phyloP scores from a whole-genome alignment of 2,329 filamentous ascomycete genomes.

The Fusarium circinatum region DNA sequence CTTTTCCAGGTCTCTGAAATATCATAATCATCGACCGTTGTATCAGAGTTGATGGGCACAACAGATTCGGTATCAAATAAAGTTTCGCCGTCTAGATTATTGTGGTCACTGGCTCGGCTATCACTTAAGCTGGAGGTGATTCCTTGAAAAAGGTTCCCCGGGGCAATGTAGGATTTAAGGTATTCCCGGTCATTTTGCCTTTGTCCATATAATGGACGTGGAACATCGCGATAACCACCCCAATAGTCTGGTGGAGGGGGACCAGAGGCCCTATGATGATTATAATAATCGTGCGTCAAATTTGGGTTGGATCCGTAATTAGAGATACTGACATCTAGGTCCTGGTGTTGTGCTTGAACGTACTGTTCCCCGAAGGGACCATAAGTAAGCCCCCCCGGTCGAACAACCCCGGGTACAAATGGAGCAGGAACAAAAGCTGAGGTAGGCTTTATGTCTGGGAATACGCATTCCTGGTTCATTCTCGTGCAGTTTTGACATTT shows the following conservation, averaged over 20 bases:
- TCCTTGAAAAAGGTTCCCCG: too few relatives aligned
- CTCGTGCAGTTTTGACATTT: neutral
- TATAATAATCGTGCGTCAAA: fast-evolving
- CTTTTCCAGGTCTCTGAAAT: too few relatives aligned
- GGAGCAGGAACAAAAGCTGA: fast-evolving
- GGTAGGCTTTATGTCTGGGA: fast-evolving
- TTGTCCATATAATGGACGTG: too few relatives aligned
- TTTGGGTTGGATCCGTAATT: fast-evolving
- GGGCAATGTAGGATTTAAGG: too few relatives aligned
- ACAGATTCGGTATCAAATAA: conserved; percentile 61
- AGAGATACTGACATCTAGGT: neutral
- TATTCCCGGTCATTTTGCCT: too few relatives aligned
- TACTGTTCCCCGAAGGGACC: fast-evolving
- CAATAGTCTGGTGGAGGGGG: fast-evolving
- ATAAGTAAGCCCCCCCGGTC: fast-evolving
- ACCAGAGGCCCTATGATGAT: fast-evolving
- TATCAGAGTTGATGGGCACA: fast-evolving
- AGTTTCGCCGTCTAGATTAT: conserved; percentile 57
- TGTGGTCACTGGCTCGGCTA: conserved; percentile 50
- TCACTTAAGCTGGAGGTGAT: conserved; percentile 53
- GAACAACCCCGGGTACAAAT: fast-evolving
- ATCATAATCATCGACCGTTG: neutral
- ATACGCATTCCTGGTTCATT: neutral
- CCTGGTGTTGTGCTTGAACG: neutral
- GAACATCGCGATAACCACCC: too few relatives aligned